Base-by-base conservation (phyloP, 108 stramenopile genomes). In the Nitzschia sp. region DNA sequence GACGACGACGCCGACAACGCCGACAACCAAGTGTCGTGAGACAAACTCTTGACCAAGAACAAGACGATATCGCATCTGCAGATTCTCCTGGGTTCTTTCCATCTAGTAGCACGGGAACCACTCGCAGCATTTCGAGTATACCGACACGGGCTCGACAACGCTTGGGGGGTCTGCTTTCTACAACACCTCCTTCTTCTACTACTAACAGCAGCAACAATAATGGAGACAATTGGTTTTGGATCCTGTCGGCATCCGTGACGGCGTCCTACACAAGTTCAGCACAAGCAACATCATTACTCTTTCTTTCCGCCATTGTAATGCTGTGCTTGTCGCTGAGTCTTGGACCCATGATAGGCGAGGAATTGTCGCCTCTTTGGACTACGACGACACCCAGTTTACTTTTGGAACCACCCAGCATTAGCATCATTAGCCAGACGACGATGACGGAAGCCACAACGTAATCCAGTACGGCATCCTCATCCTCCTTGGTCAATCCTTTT, bases 201-300 rank as follows among this genome's bases (percentile, higher is more conserved):
- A 13, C 6, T 42, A 13, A 42, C 13, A 42, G 38, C 38, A 42
- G 38, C 38, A 42, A 42, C 9, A 42, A 23, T 8, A 51, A 51
- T 51, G 49, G 21, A 51, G 49, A 51, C 49, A 51, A 51, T 51
- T 19, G 11, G 17, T 51, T 51, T 51, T 23, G 13, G 19, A 19
- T 51, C 49, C 11, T 51, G 49, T 51, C 49, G 49, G 49, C 49
- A 4, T 19, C 17, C n/a, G n/a, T 51, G 49, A n/a, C n/a, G n/a
- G 49, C 49, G 38, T 9, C 38, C 38, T 42, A 42, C 13, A 13
- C 38, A 42, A 42, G 38, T 13, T 42, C 38, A 6, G 19, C 49
- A 19, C 4, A 9, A 51, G 21, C 49, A 23, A n/a, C 49, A 4
- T 4, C 49, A 19, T 9, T 51, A 4, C 21, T 51, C 21, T 19